Evolutionary conservation across 768 basidiomycete genomes (phyloP).

Genomic region (Podaxis sp.): DNA sequence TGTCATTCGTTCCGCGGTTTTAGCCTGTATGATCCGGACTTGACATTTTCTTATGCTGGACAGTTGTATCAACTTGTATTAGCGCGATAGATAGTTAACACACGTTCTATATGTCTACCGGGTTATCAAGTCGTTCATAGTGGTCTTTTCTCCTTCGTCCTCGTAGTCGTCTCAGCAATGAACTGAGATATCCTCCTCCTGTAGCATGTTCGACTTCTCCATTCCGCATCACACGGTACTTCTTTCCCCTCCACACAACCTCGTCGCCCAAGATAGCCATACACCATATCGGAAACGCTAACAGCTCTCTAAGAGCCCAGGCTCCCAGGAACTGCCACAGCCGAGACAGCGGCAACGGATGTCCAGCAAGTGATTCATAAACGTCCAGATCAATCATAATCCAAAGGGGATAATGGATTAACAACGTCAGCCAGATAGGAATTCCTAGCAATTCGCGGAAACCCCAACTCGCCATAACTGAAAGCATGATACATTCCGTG

Average conservation of each 20-base stretch:
- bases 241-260: constrained; percentile 84
- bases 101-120: constrained; percentile 5
- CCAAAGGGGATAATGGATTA: constrained; percentile 66
- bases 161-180: constrained; percentile 23
- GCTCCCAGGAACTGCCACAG: constrained; percentile 64
- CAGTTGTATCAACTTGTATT: constrained; percentile 6
- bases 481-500: constrained; percentile 79
- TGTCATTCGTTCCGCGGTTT: constrained; percentile 9
- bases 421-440: constrained; percentile 49
- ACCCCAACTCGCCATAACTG: constrained; percentile 57
- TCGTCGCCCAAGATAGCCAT: constrained; percentile 77
- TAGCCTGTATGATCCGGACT: constrained; percentile 8
- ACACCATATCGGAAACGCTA: constrained; percentile 87
- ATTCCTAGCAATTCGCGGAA: constrained; percentile 45
- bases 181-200: constrained; percentile 13
- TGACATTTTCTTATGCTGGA: background rate
- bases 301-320: constrained; percentile 75
- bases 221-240: constrained; percentile 68
- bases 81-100: constrained; percentile 2
- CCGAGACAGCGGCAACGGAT: constrained; percentile 46
- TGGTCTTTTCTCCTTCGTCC: constrained; percentile 17
- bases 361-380: constrained; percentile 68
- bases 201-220: constrained; percentile 55
- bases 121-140: constrained; percentile 29
- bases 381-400: constrained; percentile 79